These are phyloP conservation scores for Aurifilum marmelostoma DNA, from an alignment of 2,329 filamentous ascomycete species.

Conservation along the genomic window DNA sequence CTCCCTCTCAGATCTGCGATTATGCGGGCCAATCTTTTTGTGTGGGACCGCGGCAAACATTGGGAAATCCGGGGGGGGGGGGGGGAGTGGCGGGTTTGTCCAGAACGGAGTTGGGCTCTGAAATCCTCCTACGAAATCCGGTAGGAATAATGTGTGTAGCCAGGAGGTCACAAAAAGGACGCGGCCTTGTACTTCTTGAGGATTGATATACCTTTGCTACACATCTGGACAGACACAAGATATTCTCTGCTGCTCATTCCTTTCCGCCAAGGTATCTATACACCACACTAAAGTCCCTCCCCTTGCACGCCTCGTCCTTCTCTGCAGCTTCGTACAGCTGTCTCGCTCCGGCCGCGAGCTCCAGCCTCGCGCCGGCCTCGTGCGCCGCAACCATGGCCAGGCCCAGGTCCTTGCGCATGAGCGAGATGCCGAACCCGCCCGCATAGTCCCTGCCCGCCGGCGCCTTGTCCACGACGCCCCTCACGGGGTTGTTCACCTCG, in stretches of 20 bases:
- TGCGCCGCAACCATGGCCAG: slow-evolving; percentile 73
- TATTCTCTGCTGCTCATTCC: slow-evolving; percentile 38
- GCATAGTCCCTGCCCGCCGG: slow-evolving; percentile 77
- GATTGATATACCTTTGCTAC: no score
- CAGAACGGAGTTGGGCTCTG: not conserved
- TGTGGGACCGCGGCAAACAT: slow-evolving; percentile 17
- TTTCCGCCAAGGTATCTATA: slow-evolving; percentile 70
- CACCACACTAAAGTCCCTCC: slow-evolving; percentile 80
- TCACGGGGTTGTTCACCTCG: slow-evolving; percentile 93
- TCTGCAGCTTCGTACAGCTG: slow-evolving; percentile 71
- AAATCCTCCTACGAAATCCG: not conserved
- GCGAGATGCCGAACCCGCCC: slow-evolving; percentile 74
- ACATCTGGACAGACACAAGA: no score
- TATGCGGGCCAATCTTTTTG: slow-evolving; percentile 5
- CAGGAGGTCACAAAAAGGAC: no score
- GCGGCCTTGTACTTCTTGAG: no score
- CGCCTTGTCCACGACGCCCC: slow-evolving; percentile 75
- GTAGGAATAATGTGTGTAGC: no score
- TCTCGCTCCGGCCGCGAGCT: slow-evolving; percentile 64
- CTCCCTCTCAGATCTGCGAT: slow-evolving; percentile 11
- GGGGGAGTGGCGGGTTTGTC: no score
- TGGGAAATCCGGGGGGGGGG: no score
- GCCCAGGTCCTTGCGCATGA: slow-evolving; percentile 81
- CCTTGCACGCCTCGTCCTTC: slow-evolving; percentile 62
- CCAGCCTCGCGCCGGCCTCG: slow-evolving; percentile 68